Conservation (phyloP, 1,284 basidiomycete species). For the Exobasidium rhododendri region DNA sequence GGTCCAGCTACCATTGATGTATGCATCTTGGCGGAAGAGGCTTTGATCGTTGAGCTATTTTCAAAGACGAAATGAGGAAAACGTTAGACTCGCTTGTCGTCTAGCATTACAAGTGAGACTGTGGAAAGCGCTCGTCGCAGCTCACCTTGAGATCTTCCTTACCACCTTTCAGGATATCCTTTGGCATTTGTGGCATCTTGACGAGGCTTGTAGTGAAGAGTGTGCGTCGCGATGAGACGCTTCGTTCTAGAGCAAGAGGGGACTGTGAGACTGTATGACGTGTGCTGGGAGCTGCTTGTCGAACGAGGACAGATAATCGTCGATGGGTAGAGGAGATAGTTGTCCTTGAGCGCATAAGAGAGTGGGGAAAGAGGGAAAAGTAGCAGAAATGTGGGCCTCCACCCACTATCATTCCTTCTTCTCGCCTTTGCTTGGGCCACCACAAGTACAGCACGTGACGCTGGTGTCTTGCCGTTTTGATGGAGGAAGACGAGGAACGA, state of each 20-base stretch:
- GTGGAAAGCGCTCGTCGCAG: too few species aligned
- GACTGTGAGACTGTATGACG: too few species aligned
- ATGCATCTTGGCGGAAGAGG: slow-evolving; percentile 39
- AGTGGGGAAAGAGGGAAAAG: background rate
- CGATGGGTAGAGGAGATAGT: background rate
- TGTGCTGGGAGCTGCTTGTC: too few species aligned
- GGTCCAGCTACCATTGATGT: slow-evolving; percentile 50
- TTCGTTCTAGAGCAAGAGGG: too few species aligned
- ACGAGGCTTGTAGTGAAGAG: slow-evolving; percentile 11
- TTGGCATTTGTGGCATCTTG: slow-evolving; percentile 49
- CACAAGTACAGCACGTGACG: too few species aligned
- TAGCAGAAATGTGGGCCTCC: background rate
- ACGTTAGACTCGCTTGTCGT: background rate
- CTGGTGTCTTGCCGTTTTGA: too few species aligned
- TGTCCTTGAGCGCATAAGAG: background rate
- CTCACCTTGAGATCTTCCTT: slow-evolving; percentile 40
- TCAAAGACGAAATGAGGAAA: background rate
- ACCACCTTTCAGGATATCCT: slow-evolving; percentile 48
- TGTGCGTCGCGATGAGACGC: too few species aligned
- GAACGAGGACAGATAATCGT: background rate
- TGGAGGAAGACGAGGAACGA: too few species aligned
- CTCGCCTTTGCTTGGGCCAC: background rate
- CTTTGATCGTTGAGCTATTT: slow-evolving; percentile 36
- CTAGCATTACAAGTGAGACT: background rate
- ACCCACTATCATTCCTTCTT: background rate